A percentile compares a stretch with the other conserved stretches of the same genome.
These are phyloP conservation scores for Furcasterigmium furcatum DNA, from an alignment of 2,329 filamentous ascomycete genomes.

Conservation along the genomic window DNA sequence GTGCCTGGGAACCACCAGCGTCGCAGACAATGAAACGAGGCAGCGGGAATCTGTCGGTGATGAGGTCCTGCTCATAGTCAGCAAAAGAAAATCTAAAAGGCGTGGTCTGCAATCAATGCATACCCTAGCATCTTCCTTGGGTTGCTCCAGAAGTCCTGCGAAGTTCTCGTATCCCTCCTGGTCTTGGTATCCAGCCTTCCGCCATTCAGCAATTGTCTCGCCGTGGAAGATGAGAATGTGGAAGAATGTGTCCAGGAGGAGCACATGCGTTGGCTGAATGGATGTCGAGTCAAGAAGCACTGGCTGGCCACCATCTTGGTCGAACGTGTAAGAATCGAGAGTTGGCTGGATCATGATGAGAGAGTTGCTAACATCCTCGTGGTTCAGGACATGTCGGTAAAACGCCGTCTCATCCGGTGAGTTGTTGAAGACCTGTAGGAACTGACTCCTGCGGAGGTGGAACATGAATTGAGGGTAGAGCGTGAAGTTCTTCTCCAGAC, in stretches of 20 bases:
- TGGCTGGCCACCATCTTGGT: conserved; percentile 87
- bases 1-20: conserved; percentile 94
- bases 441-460: conserved; percentile 93
- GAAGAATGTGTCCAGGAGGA: conserved; percentile 97
- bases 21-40: conserved; percentile 98
- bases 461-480: conserved; percentile 99
- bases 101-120: conserved; percentile 32
- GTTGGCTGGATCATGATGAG: conserved; percentile 99
- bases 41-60: conserved; percentile 95
- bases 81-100: not conserved
- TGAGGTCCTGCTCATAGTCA: conserved; percentile 67
- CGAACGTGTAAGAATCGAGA: conserved; percentile 93
- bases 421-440: conserved; percentile 99
- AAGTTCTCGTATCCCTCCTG: conserved; percentile 99
- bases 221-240: conserved; percentile 99
- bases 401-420: conserved; percentile 99
- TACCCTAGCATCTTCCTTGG: conserved; percentile 94
- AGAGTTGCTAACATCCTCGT: conserved; percentile 95
- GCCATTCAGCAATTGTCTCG: conserved; percentile 96
- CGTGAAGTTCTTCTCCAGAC: conserved; percentile 97
- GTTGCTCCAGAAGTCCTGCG: conserved; percentile 78
- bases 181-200: conserved; percentile 95
- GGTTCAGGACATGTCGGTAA: conserved; percentile 93
- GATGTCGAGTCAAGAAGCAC: conserved; percentile 96
- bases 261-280: conserved; percentile 89